Base-by-base conservation (phyloP, 2,329 filamentous ascomycete genomes). In the Salinomyces thailandicus region DNA sequence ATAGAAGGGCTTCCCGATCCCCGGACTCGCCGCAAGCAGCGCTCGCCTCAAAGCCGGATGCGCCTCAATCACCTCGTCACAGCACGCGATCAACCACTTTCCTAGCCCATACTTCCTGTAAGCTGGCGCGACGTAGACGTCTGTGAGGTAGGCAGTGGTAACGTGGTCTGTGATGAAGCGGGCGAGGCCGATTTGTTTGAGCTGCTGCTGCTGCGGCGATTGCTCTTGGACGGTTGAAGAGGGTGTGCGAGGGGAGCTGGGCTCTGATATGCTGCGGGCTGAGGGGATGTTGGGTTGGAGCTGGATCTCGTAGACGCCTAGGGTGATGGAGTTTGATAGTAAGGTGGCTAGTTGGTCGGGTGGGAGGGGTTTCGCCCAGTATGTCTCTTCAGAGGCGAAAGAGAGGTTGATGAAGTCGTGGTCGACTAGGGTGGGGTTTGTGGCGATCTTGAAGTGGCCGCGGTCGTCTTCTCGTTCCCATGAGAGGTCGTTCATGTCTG, bases 141-240 rank as follows among this genome's bases (percentile, higher is more conserved):
- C 51, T 2, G 47, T 49, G n/a, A 55, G 31, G 35, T 52, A 54
- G 5, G 38, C 43, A 5, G 44, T 41, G 5, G 50, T 49, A 18
- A 53, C 46, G 29, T 48, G 40, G 31, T 55, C 52, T 3, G 49
- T 51, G 12, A 54, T 35, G 19, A 53, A 44, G 7, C 52, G 46
- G 9, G 45, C 50, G n/a, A 55, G 33, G 22, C 53, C 49, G 14
- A 55, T 50, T 31, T 53, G 48, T 29, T 44, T 35, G 19, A 49
- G 27, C 18, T 36, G 8, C n/a, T 24, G 20, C 7, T 7, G 20
- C 20, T n/a, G 20, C 8, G 9, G 15, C 7, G 11, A 13, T n/a
- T n/a, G n/a, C 12, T 41, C 33, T 16, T 44, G 31, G 6, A 41
- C 26, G 5, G 49, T 45, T 4, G 51, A 47, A 2, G 48, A 51